Conservation (phyloP, 2,329 filamentous ascomycete genomes). For the Xylariaceae sp. region DNA sequence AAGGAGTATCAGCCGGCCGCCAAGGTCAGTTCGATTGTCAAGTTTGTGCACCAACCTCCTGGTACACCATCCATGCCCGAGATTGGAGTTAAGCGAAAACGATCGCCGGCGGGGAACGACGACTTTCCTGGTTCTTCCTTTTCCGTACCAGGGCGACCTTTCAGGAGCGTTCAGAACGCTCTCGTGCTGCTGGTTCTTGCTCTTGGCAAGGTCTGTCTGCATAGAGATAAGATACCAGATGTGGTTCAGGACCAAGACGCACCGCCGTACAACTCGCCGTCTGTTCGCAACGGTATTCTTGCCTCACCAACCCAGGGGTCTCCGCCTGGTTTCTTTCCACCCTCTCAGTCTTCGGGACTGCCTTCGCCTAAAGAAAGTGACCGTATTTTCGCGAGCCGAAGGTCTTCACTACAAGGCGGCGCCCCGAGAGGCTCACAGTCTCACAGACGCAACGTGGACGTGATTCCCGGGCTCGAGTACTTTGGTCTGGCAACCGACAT, state of each 20-base stretch:
- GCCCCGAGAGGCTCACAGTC: conserved; percentile 21
- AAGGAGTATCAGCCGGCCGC: conserved; percentile 7
- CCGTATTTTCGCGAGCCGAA: conserved; percentile 36
- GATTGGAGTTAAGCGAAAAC: conserved; percentile 45
- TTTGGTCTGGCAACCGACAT: conserved; percentile 84
- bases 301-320: conserved; percentile 49
- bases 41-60: conserved; percentile 23
- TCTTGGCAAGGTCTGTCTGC: conserved; percentile 71
- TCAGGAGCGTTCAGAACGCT: conserved; percentile 68
- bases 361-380: conserved; percentile 47
- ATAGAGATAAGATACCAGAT: conserved; percentile 48
- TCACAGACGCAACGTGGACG: conserved; percentile 61
- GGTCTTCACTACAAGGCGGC: conserved; percentile 43
- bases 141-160: conserved; percentile 42
- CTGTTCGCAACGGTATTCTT: conserved; percentile 42
- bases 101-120: conserved; percentile 35
- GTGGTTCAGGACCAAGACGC: conserved; percentile 44
- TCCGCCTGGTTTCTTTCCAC: conserved; percentile 37
- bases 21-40: conserved; percentile 16
- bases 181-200: conserved; percentile 78
- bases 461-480: conserved; percentile 83
- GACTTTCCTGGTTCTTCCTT: conserved; percentile 20
- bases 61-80: conserved; percentile 18
- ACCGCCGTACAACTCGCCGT: conserved; percentile 29
- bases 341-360: conserved; percentile 42